Base-by-base conservation (phyloP, 2,329 filamentous ascomycete species). In the Atkinsonella texensis region DNA sequence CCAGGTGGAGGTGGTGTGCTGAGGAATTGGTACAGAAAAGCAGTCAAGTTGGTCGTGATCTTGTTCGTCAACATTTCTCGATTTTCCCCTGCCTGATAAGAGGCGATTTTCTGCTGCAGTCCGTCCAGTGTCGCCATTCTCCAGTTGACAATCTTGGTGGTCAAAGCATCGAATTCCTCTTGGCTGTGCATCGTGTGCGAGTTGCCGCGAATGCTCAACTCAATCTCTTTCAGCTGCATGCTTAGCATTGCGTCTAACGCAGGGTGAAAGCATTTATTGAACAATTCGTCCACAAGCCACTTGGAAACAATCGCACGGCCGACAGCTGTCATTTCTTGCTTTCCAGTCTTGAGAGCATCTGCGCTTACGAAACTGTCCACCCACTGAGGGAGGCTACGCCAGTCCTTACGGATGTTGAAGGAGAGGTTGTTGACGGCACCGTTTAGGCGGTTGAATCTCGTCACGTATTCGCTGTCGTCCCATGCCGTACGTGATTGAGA, bases 311-410 rank as follows among this genome's bases (percentile, higher is more conserved):
- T 82, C 12, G 91, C 89, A 50, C 91, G 82, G 15, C 93, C 93
- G 23, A 95, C 85, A 5, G 90, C 90, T 7, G 89, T 97, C 93
- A 98, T 98, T 68, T 98, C 93, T 66, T 96, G 90, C 63, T 90
- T 95, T 55, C 90, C 93, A 10, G 85, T 89, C 60, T 84, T 80
- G 50, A 94, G 76, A 1, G 89, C 91, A 60, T 95, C 90, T 49
- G 85, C 76, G 65, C 91, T 96, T 57, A 95, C 87, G 51, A 83
- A 87, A 23, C 76, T 77, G 51, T 82, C 78, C 44, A 98, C 74
- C 89, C 89, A 97, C 6, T 74, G 65, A 0, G 93, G 93, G 51
- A 97, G 76, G 35, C 75, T 74, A 55, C 81, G 81, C 93, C 93
- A 98, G 63, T 94, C 86, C 69, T 97, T 97, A 56, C 93, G 85